These are phyloP conservation scores for Achaetomiella virescens DNA, from an alignment of 495 filamentous ascomycete species.

Conservation along the genomic window DNA sequence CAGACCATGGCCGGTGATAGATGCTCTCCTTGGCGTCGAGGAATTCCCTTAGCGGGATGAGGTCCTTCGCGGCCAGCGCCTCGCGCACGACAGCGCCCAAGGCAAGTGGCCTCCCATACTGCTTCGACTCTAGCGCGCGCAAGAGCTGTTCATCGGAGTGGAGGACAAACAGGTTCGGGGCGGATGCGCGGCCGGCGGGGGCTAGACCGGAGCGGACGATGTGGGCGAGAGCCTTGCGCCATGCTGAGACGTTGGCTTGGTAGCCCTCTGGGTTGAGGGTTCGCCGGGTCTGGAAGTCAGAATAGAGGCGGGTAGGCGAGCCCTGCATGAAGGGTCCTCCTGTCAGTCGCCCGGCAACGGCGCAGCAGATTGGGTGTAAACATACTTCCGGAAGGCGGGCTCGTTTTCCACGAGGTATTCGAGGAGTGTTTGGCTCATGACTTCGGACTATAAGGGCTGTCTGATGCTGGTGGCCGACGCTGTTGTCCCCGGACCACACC, in stretches of 20 bases:
- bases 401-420: conserved; percentile 44
- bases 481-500: not conserved
- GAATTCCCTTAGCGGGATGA: conserved; percentile 65
- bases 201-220: conserved; percentile 58
- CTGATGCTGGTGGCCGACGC: not conserved
- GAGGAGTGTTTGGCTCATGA: conserved; percentile 25
- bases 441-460: not conserved
- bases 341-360: conserved; percentile 4
- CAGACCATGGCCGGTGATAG: conserved; percentile 48
- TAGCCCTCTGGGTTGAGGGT: conserved; percentile 89
- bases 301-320: conserved; percentile 90
- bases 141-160: conserved; percentile 63
- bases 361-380: not conserved
- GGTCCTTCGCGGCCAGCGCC: conserved; percentile 56
- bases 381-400: conserved; percentile 40
- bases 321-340: conserved; percentile 41
- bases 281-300: conserved; percentile 75
- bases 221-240: conserved; percentile 65
- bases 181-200: conserved; percentile 21
- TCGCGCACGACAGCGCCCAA: conserved; percentile 76
- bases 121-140: conserved; percentile 62
- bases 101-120: conserved; percentile 80
- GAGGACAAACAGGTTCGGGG: conserved; percentile 53
- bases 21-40: conserved; percentile 54
- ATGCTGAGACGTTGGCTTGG: conserved; percentile 74